Conservation (phyloP, 441 rosid species). For the Syzygium malaccense region DNA sequence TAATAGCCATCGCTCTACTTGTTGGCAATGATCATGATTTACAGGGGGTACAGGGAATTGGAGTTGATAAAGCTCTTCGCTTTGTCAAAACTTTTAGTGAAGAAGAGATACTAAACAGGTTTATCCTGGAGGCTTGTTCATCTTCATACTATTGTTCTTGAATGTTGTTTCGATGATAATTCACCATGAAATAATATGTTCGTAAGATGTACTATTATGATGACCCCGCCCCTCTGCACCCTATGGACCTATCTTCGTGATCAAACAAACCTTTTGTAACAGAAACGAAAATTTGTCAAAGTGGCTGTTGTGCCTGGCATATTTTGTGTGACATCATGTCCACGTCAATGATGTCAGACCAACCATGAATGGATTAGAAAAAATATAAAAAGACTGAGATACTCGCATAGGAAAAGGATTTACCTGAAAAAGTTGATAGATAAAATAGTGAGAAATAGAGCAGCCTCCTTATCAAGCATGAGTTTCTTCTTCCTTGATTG, state of each 20-base stretch:
- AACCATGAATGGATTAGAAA: background rate
- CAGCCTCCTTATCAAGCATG: background rate
- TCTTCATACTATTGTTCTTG: background rate
- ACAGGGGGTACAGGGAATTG: conserved; percentile 75
- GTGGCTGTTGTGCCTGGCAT: background rate
- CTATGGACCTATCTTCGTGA: background rate
- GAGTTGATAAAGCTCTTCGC: conserved; percentile 61
- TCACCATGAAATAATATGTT: background rate
- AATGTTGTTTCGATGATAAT: background rate
- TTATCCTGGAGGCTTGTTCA: background rate
- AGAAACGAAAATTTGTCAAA: background rate
- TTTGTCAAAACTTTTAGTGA: conserved; percentile 57
- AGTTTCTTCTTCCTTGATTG: background rate
- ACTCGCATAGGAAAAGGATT: background rate
- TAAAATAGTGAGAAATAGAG: background rate
- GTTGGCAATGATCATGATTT: conserved; percentile 83
- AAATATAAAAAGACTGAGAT: background rate
- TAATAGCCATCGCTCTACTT: conserved; percentile 76
- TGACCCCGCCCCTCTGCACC: background rate
- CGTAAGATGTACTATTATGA: background rate
- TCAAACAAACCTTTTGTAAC: background rate
- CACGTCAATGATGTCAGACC: background rate
- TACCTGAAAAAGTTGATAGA: background rate
- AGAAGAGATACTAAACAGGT: conserved; percentile 65
- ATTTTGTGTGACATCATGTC: background rate